These are phyloP conservation scores for Mycosphaerelloides madeirae DNA, from an alignment of 2,329 filamentous ascomycete genomes.

Conservation along the genomic window DNA sequence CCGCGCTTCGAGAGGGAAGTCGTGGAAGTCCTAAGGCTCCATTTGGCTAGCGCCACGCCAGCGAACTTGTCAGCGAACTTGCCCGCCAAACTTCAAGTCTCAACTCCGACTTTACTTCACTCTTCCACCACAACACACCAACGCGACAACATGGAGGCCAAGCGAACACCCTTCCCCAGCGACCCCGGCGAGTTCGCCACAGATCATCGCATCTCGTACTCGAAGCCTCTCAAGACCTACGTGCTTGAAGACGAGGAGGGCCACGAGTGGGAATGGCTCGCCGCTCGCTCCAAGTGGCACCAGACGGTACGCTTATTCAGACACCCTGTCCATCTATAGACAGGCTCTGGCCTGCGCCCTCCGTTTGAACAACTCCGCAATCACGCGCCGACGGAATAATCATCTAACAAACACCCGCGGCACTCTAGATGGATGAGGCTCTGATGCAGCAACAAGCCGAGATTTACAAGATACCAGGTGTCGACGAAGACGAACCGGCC, in stretches of 20 bases:
- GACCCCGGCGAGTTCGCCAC: slow-evolving; percentile 65
- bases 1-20: too few relatives aligned
- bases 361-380: slow-evolving; percentile 8
- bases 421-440: slow-evolving; percentile 53
- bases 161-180: slow-evolving; percentile 42
- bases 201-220: slow-evolving; percentile 82
- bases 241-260: slow-evolving; percentile 81
- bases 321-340: slow-evolving; percentile 19
- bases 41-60: neutral
- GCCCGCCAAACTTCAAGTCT: too few relatives aligned
- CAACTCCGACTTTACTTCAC: neutral
- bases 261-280: slow-evolving; percentile 78
- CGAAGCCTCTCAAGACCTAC: slow-evolving; percentile 69
- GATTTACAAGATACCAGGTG: slow-evolving; percentile 57
- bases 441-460: slow-evolving; percentile 57
- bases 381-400: slow-evolving; percentile 14
- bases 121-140: neutral
- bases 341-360: slow-evolving; percentile 24
- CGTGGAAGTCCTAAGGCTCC: too few relatives aligned
- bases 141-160: slow-evolving; percentile 9
- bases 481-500: slow-evolving; percentile 49
- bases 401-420: slow-evolving; percentile 15
- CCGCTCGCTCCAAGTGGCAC: slow-evolving; percentile 67
- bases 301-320: slow-evolving; percentile 49
- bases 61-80: neutral